Evolutionary conservation across 2,329 filamentous ascomycete genomes (phyloP), one percentile per base, ranked within the genome.

Genomic region (Ustulina deusta): DNA sequence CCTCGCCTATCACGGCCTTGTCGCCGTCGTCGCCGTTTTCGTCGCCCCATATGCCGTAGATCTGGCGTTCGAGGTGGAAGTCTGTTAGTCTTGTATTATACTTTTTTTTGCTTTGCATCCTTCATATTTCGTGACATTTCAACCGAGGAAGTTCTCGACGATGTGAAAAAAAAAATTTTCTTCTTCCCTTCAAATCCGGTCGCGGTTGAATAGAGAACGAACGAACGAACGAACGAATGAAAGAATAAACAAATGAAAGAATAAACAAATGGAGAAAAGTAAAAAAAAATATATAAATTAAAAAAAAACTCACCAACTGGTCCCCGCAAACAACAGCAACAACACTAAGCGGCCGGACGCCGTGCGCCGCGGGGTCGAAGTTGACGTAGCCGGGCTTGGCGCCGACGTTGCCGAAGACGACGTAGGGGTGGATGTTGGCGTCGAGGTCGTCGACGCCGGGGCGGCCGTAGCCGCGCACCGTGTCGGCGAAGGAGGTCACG

Each of bases 11-110:
- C 69, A 85, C 77, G 27, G 85, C 79, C 59, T 81, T 74, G 6
- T 74, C 66, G 2, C 83, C 81, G 57, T 85, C 83, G 55, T 83
- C 85, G 49, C 87, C 88, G 68, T 90, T 90, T 38, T 84, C 85
- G 69, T 90, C 87, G 22, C 87, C 88, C 87, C 86, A 90, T 57
- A 89, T 78, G 11, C 86, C 87, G 73, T 89, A 89, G 69, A 83
- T 80, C 83, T 71, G 25, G 15, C 22, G 7, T 32, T 32, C 27
- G 10, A 20, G 2, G 2, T 5, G 48, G 5, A 1, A 10, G 29
- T n/a, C n/a, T n/a, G 20, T 44, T 10, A 56, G 29, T 15, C n/a
- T 29, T 42, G 22, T 61, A 32, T 17, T 27, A 13, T 46, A 6
- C 9, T n/a, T 20, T n/a, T 1, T 10, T 17, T 3, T 20, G 36